A percentile compares a stretch with the other conserved stretches of the same genome.
Conservation (phyloP, 2,329 filamentous ascomycete species). For the Diaporthe citrichinensis region DNA sequence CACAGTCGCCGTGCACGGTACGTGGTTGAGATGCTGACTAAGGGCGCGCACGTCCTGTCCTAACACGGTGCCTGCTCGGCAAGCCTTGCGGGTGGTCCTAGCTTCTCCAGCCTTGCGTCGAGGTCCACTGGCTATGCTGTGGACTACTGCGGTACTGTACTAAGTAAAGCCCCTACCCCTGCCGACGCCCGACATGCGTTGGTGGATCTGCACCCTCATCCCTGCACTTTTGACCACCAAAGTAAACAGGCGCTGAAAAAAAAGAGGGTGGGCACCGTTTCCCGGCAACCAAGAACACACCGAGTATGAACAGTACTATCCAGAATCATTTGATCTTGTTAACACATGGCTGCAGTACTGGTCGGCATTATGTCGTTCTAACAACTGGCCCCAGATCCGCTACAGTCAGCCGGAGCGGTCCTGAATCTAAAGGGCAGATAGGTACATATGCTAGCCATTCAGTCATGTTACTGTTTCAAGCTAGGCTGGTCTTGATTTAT, state of each 20-base stretch:
- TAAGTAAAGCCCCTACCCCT: constrained; percentile 15
- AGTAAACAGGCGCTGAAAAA: constrained; percentile 16
- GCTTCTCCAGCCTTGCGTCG: constrained; percentile 32
- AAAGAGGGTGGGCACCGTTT: constrained; percentile 20
- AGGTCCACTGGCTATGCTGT: not conserved
- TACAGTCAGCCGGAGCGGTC: not conserved
- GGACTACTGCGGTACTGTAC: not conserved
- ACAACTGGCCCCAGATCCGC: not conserved
- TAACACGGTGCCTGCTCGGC: not conserved
- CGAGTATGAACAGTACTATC: not conserved
- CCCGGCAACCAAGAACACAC: constrained; percentile 25
- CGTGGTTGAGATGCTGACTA: constrained; percentile 24
- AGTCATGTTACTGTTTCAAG: constrained; percentile 21
- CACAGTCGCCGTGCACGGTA: not conserved
- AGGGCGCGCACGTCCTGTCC: not conserved
- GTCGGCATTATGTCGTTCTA: not conserved
- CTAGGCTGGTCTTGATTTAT: constrained; percentile 16
- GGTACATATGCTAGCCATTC: not conserved
- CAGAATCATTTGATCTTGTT: not conserved
- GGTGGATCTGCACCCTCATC: constrained; percentile 19
- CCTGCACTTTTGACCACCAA: constrained; percentile 29
- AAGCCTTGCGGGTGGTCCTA: not conserved
- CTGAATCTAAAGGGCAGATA: not conserved
- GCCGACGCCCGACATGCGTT: constrained; percentile 22
- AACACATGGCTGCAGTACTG: not conserved